Percentiles rank a stretch among this genome's conserved stretches.
phyloP scores from a whole-genome alignment of 164 flowering plant species.

The Aristolochia fimbriata region DNA sequence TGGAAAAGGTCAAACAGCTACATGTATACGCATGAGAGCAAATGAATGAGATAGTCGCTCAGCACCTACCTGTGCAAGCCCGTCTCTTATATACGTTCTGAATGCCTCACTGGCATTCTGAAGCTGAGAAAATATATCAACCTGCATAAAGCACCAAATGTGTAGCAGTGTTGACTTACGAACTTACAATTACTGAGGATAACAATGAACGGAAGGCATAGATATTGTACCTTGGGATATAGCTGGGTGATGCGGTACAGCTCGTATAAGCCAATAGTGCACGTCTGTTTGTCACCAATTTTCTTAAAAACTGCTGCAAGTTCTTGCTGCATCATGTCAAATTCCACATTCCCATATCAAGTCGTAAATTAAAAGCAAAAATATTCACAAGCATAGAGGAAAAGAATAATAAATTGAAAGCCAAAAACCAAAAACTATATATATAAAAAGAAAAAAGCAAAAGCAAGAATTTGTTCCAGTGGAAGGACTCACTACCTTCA shows the following conservation, averaged over 20 bases:
- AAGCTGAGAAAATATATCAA: conserved; percentile 95
- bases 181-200: background rate
- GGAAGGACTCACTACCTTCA: conserved; percentile 61
- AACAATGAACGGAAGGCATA: background rate
- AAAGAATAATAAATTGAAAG: background rate
- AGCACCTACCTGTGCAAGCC: conserved; percentile 71
- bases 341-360: background rate
- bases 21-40: background rate
- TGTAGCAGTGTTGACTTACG: no score
- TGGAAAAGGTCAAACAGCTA: background rate
- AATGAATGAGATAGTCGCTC: background rate
- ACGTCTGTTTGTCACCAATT: conserved; percentile 98
- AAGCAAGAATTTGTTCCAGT: conserved; percentile 43
- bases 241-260: conserved; percentile 87
- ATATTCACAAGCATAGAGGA: background rate
- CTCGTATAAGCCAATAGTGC: conserved; percentile 84
- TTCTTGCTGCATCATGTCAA: conserved; percentile 64
- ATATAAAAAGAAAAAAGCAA: background rate
- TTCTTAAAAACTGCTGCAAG: conserved; percentile 97
- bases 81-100: conserved; percentile 95
- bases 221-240: conserved; percentile 70
- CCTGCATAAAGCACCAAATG: conserved; percentile 29
- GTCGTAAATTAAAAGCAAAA: background rate
- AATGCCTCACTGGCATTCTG: conserved; percentile 99
- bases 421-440: background rate